phyloP scores from a whole-genome alignment of 257 asterid species.

The Paulownia fortunei region DNA sequence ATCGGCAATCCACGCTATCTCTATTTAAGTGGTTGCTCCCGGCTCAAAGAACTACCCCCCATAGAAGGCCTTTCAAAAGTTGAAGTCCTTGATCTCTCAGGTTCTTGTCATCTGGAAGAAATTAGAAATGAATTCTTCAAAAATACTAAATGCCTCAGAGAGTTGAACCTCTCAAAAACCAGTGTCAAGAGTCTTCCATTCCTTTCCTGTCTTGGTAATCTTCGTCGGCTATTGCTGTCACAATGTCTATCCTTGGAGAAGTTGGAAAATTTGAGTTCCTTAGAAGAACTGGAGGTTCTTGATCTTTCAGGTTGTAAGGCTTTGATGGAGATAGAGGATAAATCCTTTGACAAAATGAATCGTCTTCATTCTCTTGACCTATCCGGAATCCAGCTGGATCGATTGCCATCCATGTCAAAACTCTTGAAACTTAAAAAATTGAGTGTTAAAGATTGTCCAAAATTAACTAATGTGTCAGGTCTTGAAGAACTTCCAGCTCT shows the following conservation, averaged over 20 bases:
- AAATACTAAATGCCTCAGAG: slow-evolving; percentile 4
- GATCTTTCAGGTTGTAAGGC: slow-evolving; percentile 46
- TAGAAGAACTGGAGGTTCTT: slow-evolving; percentile 34
- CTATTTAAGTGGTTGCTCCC: slow-evolving; percentile 19
- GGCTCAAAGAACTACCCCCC: slow-evolving; percentile 36
- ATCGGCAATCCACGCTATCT: slow-evolving; percentile 36
- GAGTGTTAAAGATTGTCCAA: slow-evolving; percentile 39
- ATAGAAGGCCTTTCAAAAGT: slow-evolving; percentile 22
- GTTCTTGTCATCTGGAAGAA: slow-evolving; percentile 21
- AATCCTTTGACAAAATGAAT: slow-evolving; percentile 30
- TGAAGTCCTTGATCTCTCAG: slow-evolving; percentile 45
- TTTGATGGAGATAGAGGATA: slow-evolving; percentile 26
- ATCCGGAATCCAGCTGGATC: slow-evolving; percentile 27
- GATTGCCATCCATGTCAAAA: slow-evolving; percentile 37
- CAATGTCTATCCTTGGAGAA: slow-evolving; percentile 34
- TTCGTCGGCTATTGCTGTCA: slow-evolving; percentile 29
- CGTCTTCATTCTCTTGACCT: slow-evolving; percentile 38
- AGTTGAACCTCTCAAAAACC: slow-evolving; percentile 47
- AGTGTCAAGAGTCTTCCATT: slow-evolving; percentile 26
- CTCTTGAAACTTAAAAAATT: slow-evolving; percentile 37
- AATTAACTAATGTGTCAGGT: slow-evolving; percentile 34
- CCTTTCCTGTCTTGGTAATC: slow-evolving; percentile 27
- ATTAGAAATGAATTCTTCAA: slow-evolving; percentile 28
- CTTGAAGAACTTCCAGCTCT: slow-evolving; percentile 32
- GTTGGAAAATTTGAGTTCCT: slow-evolving; percentile 27